Base-by-base conservation (phyloP, 2,329 filamentous ascomycete species). In the Nothophaeocryptopus gaeumannii region DNA sequence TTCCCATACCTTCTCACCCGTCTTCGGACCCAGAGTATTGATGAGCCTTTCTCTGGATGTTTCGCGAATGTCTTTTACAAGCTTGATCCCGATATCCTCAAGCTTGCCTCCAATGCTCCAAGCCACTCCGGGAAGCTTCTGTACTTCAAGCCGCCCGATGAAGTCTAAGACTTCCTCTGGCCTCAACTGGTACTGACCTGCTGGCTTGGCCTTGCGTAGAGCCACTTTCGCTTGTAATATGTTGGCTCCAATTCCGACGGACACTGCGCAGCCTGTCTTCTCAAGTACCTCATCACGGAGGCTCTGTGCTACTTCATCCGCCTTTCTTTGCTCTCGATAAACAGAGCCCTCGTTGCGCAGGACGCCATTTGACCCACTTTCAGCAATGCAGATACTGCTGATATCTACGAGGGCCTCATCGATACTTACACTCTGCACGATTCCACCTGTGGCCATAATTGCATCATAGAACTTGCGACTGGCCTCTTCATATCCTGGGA, bases 361-460 rank as follows among this genome's bases (percentile, higher is more conserved):
- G 15, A 74, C 73, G 1, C 86, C 88, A 59, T 86, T 80, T 1
- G 85, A 87, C 2, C 82, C 83, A 9, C 81, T 79, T 11, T 78
- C 78, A 10, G 78, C 73, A 38, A 89, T 72, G 51, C 93, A 87
- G 3, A 88, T 71, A 3, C 75, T 74, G 2, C 88, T 93, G 31
- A 91, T 79, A 68, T 99, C 93, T 12, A 99, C 73, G 7, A 99
- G 78, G 1, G 90, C 93, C 70, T 99, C 95, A 59, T 99, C 95
- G 39, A 99, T 88, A 64, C 93, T 97, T 45, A 99, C 92, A 63
- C 93, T 97, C 67, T 99, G 93, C 0, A 97, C 89, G 13, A 89
- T 71, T 1, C 90, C 92, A 13, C 86, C 89, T 8, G 90, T 77
- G 5, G 82, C 80, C 31, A 97, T 71, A 9, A 99, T 88, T 1